Percentiles rank a stretch among this genome's conserved stretches.
Evolutionary conservation across 331 rosid species (phyloP).

Genomic region (Saraca asoca): DNA sequence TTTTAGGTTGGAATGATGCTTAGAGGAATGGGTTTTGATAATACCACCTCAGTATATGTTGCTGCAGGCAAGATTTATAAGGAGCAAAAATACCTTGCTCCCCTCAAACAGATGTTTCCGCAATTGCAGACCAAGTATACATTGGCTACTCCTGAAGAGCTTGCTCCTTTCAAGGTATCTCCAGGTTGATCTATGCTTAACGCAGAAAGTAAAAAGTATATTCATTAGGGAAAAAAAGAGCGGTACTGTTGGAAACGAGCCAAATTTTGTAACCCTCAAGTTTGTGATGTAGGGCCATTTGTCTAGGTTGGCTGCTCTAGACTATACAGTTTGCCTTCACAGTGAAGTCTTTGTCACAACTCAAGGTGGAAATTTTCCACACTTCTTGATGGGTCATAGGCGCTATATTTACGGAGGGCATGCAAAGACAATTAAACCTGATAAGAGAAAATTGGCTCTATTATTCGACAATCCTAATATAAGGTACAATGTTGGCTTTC

Average conservation of each 20-base stretch:
- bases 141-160: conserved; percentile 77
- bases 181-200: conserved; percentile 11
- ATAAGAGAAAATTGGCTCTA: conserved; percentile 77
- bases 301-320: conserved; percentile 97
- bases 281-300: conserved; percentile 83
- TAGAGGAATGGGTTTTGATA: conserved; percentile 96
- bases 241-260: conserved; percentile 13
- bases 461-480: conserved; percentile 70
- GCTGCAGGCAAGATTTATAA: conserved; percentile 92
- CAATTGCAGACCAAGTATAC: conserved; percentile 81
- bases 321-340: conserved; percentile 88
- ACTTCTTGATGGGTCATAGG: conserved; percentile 95
- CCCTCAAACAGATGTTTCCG: conserved; percentile 92
- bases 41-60: conserved; percentile 77
- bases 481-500: conserved; percentile 55
- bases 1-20: conserved; percentile 97
- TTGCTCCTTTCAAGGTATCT: conserved; percentile 77
- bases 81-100: conserved; percentile 83
- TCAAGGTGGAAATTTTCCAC: conserved; percentile 98
- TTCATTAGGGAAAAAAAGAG: conserved; percentile 21
- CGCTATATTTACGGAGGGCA: conserved; percentile 84
- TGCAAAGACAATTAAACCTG: conserved; percentile 91
- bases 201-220: conserved; percentile 26
- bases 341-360: conserved; percentile 97
- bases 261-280: conserved; percentile 25